phyloP scores from a whole-genome alignment of 495 filamentous ascomycete genomes.

The Elasticomyces elasticus region DNA sequence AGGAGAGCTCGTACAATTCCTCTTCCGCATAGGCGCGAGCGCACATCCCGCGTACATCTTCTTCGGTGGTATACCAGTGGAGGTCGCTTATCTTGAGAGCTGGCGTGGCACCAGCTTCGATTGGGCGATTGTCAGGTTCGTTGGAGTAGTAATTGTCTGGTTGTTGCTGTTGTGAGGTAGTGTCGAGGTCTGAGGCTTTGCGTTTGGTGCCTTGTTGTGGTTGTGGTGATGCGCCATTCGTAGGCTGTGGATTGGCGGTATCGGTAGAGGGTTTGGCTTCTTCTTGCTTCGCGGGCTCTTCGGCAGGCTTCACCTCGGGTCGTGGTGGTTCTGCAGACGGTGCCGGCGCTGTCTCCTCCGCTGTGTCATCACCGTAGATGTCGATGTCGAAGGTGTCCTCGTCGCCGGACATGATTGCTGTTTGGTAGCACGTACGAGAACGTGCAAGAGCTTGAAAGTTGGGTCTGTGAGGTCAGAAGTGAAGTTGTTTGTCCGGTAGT shows the following conservation, averaged over 20 bases:
- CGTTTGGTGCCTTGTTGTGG: constrained; percentile 32
- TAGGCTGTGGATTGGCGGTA: constrained; percentile 5
- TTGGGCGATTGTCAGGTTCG: constrained; percentile 58
- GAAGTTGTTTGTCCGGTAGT: neutral
- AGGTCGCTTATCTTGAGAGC: constrained; percentile 80
- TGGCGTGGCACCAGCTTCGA: constrained; percentile 73
- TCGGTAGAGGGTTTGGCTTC: constrained; percentile 11
- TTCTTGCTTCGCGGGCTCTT: neutral
- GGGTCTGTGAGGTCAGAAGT: neutral
- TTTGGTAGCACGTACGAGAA: neutral
- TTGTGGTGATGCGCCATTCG: constrained; percentile 10
- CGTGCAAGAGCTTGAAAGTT: neutral
- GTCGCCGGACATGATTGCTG: constrained; percentile 53
- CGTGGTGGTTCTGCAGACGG: constrained; percentile 23
- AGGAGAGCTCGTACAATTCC: constrained; percentile 85
- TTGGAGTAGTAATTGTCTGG: constrained; percentile 36
- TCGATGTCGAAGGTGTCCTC: constrained; percentile 98
- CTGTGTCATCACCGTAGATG: constrained; percentile 74
- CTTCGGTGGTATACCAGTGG: constrained; percentile 94
- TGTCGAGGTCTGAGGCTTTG: constrained; percentile 24
- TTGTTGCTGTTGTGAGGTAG: neutral
- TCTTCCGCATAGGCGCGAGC: constrained; percentile 54
- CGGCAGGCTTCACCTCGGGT: neutral
- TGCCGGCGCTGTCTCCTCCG: constrained; percentile 22
- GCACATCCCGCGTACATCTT: constrained; percentile 65